phyloP scores from a whole-genome alignment of 176 grass and related monocot genomes.

The Tillandsia fasciculata region DNA sequence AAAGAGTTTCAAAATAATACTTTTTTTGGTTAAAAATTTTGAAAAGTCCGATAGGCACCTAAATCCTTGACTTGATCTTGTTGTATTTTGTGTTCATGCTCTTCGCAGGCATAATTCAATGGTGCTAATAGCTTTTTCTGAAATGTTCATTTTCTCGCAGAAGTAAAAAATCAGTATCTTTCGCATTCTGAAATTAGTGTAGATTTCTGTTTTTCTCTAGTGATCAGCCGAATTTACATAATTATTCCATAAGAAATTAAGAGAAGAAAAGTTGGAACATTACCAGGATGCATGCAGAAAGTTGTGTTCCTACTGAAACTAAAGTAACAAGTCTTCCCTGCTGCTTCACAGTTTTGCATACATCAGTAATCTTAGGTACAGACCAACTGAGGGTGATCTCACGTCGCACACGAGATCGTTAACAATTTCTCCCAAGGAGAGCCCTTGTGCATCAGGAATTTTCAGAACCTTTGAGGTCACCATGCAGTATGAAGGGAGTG shows the following conservation, averaged over 20 bases:
- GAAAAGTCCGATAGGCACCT: too few relatives aligned
- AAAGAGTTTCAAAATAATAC: too few relatives aligned
- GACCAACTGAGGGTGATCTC: constrained; percentile 17
- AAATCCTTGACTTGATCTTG: too few relatives aligned
- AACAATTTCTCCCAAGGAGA: background rate
- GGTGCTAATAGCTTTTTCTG: too few relatives aligned
- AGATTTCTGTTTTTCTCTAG: background rate
- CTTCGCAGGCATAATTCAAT: too few relatives aligned
- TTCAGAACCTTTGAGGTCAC: constrained; percentile 6
- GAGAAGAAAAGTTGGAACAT: background rate
- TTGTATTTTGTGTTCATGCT: too few relatives aligned
- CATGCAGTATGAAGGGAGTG: constrained; percentile 28
- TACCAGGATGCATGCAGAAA: constrained; percentile 30
- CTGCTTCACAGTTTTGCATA: constrained; percentile 20
- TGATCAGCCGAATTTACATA: background rate
- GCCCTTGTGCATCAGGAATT: background rate
- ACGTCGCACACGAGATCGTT: constrained; percentile 7
- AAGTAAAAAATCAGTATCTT: too few relatives aligned
- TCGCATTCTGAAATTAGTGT: background rate
- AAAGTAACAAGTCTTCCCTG: constrained; percentile 40
- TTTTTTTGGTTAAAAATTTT: too few relatives aligned
- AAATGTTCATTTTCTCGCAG: too few relatives aligned
- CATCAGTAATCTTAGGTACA: constrained; percentile 6
- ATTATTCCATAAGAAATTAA: background rate
- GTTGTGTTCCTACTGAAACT: constrained; percentile 6